phyloP scores from a whole-genome alignment of 495 filamentous ascomycete species.

The Penicillium pancosmium region DNA sequence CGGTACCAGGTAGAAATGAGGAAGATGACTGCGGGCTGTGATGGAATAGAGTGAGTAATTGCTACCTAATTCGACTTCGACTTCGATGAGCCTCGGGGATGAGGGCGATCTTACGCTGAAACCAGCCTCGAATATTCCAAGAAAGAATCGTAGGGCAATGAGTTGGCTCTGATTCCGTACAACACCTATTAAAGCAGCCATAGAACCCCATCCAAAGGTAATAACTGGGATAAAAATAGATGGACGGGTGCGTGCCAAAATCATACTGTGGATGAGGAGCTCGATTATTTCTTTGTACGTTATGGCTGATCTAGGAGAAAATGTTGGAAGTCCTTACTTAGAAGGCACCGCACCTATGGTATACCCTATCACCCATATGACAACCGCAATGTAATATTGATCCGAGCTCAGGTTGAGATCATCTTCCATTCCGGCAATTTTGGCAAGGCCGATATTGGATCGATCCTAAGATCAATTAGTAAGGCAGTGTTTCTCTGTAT shows the following conservation, averaged over 20 bases:
- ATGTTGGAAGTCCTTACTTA: not conserved
- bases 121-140: not conserved
- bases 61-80: no score
- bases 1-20: slow-evolving; percentile 52
- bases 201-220: not conserved
- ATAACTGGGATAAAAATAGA: not conserved
- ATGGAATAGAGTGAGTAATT: no score
- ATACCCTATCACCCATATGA: slow-evolving; percentile 7
- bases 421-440: not conserved
- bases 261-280: not conserved
- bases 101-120: not conserved
- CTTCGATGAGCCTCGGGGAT: no score
- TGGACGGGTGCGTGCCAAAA: not conserved
- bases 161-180: not conserved
- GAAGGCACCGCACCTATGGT: slow-evolving; percentile 5
- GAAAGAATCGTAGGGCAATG: not conserved
- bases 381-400: slow-evolving; percentile 4
- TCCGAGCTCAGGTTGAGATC: not conserved
- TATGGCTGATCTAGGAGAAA: no score
- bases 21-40: slow-evolving; percentile 41
- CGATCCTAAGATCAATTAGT: no score
- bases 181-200: not conserved
- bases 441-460: not conserved
- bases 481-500: no score
- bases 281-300: no score